Base-by-base conservation (phyloP, 192 early-diverging fungal species). In the Rhizophagus sp. region DNA sequence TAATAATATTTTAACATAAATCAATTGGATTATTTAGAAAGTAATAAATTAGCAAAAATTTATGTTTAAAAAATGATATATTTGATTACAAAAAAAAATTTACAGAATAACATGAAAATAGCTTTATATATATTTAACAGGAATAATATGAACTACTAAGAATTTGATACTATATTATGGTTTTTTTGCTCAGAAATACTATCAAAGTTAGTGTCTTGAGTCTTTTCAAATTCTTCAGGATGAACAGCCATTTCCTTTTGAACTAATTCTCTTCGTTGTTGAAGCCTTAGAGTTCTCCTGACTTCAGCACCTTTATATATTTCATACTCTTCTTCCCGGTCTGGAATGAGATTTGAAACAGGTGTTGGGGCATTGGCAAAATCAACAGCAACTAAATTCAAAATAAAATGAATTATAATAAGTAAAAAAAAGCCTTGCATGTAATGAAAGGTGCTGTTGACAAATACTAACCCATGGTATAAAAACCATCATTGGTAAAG, bases 401-500 rank as follows among this genome's bases (percentile, higher is more conserved):
- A 44, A 19, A 52, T 19, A 27, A 39, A 49, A 27, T 36, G 33
- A 73, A 0, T 9, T 73, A 9, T 17, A n/a, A 69, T 72, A 6
- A 62, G 1, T 72, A 81, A 62, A 39, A 24, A 70, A 5, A 27
- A 39, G 41, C 7, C n/a, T 30, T 57, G 11, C 1, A 67, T 17
- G 44, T 22, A 19, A 13, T 63, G 15, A 41, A 63, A 5, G 11
- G 4, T 12, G 2, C 11, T 73, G 4, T 13, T 2, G 36, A 11
- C 64, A 0, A 13, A 39, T 47, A 76, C 68, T 70, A 81, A 84
- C 85, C 87, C 71, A 90, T 88, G 19, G 89, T 89, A 75, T 88
- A 89, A 70, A 90, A 90, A 5, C 79, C 89, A 76, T 90, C 89
- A 73, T 90, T 90, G 7, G 89, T 89, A 49, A 90, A 90, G 19